phyloP scores from a whole-genome alignment of 495 filamentous ascomycete species.

The Immersiella caudata region DNA sequence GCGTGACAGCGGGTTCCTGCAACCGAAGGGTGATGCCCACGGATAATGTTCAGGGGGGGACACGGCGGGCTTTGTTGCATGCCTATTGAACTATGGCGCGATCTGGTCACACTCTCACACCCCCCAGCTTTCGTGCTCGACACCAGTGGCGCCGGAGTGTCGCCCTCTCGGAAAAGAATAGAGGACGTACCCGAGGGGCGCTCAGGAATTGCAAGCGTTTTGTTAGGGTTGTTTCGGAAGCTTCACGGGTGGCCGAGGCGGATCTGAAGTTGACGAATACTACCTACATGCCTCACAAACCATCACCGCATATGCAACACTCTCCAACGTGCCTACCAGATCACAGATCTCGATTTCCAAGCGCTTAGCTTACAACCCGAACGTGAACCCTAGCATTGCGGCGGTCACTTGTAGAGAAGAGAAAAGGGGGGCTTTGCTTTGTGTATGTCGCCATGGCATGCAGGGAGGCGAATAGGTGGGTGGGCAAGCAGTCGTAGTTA shows the following conservation, averaged over 20 bases:
- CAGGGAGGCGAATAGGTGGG: neutral
- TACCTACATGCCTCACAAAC: neutral
- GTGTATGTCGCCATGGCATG: neutral
- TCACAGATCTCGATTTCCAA: neutral
- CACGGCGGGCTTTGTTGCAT: neutral
- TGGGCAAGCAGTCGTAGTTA: neutral
- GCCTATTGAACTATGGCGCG: slow-evolving; percentile 2
- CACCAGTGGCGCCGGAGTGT: neutral
- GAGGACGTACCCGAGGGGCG: no score
- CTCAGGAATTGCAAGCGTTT: neutral
- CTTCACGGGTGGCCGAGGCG: neutral
- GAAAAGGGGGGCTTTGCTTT: neutral
- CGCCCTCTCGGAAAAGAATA: no score
- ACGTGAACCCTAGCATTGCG: slow-evolving; percentile 1
- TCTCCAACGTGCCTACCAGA: neutral
- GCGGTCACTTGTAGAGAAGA: neutral
- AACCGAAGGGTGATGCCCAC: neutral
- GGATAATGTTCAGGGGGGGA: neutral
- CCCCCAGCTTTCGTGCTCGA: neutral
- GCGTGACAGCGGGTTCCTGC: slow-evolving; percentile 7
- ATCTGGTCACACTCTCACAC: neutral
- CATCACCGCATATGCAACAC: neutral
- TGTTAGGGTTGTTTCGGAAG: neutral
- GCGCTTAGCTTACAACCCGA: neutral
- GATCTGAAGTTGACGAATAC: neutral